Conservation (phyloP, 495 filamentous ascomycete genomes). For the Bacidia gigantensis region DNA sequence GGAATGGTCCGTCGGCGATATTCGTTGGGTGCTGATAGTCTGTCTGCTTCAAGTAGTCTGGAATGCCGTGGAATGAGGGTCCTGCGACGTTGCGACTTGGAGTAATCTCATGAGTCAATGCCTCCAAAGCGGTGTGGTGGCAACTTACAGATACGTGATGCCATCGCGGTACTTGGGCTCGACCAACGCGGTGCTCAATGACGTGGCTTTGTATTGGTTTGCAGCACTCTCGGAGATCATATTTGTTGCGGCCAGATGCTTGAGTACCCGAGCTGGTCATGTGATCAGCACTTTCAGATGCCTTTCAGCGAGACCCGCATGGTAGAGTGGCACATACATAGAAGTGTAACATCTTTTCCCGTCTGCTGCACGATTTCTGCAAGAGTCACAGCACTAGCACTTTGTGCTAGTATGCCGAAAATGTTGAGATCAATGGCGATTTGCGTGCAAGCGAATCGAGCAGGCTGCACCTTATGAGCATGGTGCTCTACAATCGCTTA, state of each 20-base stretch:
- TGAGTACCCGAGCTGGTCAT: no score
- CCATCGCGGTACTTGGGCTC: constrained; percentile 20
- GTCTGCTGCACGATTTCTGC: no score
- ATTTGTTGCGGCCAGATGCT: no score
- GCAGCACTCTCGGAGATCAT: constrained; percentile 23
- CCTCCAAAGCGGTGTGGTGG: background rate
- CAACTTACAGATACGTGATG: constrained; percentile 7
- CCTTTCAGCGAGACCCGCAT: no score
- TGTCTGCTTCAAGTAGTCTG: constrained; percentile 20
- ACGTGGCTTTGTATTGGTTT: constrained; percentile 26
- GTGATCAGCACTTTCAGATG: no score
- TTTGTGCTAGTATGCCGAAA: background rate
- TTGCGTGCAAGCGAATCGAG: background rate
- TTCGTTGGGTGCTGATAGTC: constrained; percentile 21
- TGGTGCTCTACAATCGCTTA: background rate
- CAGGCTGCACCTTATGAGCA: background rate
- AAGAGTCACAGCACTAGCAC: no score
- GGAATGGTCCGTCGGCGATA: constrained; percentile 21
- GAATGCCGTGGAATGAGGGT: constrained; percentile 22
- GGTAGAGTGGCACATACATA: no score
- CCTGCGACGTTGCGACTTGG: constrained; percentile 13
- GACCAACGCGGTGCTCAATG: constrained; percentile 24
- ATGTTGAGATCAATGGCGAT: background rate
- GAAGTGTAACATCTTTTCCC: no score
- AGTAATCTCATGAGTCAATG: background rate